Base-by-base conservation (phyloP, 495 filamentous ascomycete species). In the Penicillium argentinense region DNA sequence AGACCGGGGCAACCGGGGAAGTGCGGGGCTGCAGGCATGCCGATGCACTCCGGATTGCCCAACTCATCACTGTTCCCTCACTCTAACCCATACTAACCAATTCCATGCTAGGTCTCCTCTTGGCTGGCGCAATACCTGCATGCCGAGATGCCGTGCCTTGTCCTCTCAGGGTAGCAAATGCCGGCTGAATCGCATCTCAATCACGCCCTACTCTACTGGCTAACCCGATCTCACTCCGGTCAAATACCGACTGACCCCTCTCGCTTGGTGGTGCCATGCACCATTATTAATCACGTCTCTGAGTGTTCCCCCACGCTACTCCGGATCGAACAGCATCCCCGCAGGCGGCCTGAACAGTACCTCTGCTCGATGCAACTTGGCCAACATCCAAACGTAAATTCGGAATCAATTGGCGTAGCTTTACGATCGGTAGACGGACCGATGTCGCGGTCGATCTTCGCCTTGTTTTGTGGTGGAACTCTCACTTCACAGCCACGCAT, bases 1-100 rank as follows among this genome's bases (percentile, higher is more conserved):
- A 34, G 33, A 51, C 32, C 34, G 45, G 42, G 33, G 21, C 18
- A 27, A 34, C 18, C 38, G 39, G 47, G 47, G 32, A 40, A 51
- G 44, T 56, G 53, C 53, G 53, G 53, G 39, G 39, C 38, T 51
- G 47, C 53, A 45, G 42, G 30, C 32, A 39, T 46, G 52, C 42
- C 47, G 47, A 55, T 42, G 29, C 8, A 39, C 38, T 32, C 47
- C 30, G 42, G 33, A 36, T 32, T 33, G 13, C 29, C 9, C 29
- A n/a, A n/a, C n/a, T n/a, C n/a, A n/a, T n/a, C n/a, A n/a, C n/a
- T n/a, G n/a, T n/a, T n/a, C n/a, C n/a, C n/a, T n/a, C n/a, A n/a
- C n/a, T n/a, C n/a, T n/a, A n/a, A n/a, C n/a, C n/a, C n/a, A n/a
- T n/a, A n/a, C n/a, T n/a, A n/a, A 33, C 29, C 17, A 33, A 33